Percentiles rank a stretch among this genome's conserved stretches.
phyloP scores from a whole-genome alignment of 306 rosid genomes.

The Lithocarpus polystachyus region DNA sequence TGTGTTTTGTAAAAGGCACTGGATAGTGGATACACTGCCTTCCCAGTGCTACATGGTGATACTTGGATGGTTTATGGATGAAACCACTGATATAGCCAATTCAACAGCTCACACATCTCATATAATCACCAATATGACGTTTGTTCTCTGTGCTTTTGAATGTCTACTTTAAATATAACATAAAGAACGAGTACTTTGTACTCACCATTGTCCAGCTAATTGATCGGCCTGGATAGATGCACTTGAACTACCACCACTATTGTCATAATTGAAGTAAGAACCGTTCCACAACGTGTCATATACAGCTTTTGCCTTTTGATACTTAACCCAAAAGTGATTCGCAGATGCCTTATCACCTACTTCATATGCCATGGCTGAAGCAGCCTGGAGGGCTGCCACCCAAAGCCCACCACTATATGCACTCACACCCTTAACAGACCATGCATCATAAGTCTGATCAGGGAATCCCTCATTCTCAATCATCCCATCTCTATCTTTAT shows the following conservation, averaged over 20 bases:
- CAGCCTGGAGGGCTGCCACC: constrained; percentile 96
- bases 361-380: constrained; percentile 77
- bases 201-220: constrained; percentile 89
- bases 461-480: constrained; percentile 95
- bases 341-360: constrained; percentile 75
- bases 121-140: background rate
- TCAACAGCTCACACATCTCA: background rate
- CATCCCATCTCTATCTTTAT: constrained; percentile 92
- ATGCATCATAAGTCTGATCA: constrained; percentile 93
- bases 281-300: constrained; percentile 93
- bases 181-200: background rate
- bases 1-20: background rate
- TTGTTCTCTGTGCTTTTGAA: background rate
- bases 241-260: constrained; percentile 62
- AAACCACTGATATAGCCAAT: background rate
- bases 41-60: background rate
- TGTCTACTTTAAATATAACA: constrained; percentile 10
- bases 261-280: constrained; percentile 86
- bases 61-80: background rate
- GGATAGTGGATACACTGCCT: background rate
- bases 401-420: constrained; percentile 96
- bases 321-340: constrained; percentile 72
- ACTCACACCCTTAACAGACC: constrained; percentile 94
- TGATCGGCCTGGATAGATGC: constrained; percentile 97
- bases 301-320: constrained; percentile 69